A percentile compares a stretch with the other conserved stretches of the same genome.
These are phyloP conservation scores for Phaeotremella fagi DNA, from an alignment of 768 basidiomycete species.

Conservation along the genomic window DNA sequence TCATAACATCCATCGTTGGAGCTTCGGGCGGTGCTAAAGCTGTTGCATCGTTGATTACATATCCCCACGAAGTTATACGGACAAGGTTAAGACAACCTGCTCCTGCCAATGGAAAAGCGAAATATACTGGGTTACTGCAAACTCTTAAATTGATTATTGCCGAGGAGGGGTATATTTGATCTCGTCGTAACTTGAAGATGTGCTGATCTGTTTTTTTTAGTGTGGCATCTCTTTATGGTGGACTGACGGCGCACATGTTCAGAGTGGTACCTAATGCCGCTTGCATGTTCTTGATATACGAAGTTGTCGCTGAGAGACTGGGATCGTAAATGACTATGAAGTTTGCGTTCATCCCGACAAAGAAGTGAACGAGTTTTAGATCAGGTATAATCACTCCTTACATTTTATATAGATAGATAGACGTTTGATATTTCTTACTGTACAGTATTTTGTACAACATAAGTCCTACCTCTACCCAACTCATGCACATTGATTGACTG, in stretches of 20 bases:
- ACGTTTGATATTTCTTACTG: no score
- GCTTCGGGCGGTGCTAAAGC: conserved; percentile 91
- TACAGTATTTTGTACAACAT: no score
- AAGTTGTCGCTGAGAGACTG: conserved; percentile 53
- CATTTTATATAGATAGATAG: no score
- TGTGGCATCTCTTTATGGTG: conserved; percentile 76
- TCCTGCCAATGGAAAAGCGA: conserved; percentile 63
- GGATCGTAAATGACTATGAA: conserved; percentile 8
- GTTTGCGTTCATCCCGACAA: no score
- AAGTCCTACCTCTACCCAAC: no score
- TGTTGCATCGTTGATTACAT: conserved; percentile 89
- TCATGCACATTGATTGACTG: no score
- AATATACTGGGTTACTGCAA: conserved; percentile 80
- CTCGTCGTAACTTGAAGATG: neutral
- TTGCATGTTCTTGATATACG: conserved; percentile 95
- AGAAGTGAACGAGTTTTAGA: no score
- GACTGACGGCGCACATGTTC: conserved; percentile 89
- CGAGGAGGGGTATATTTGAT: conserved; percentile 62
- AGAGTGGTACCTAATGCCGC: conserved; percentile 95
- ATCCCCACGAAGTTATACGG: conserved; percentile 95
- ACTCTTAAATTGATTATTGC: conserved; percentile 76
- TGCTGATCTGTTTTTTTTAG: conserved; percentile 39
- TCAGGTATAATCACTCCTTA: no score
- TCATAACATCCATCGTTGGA: conserved; percentile 59
- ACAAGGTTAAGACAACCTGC: conserved; percentile 87